Percentiles rank a stretch among this genome's conserved stretches.
Evolutionary conservation across 164 flowering plant species (phyloP).

Genomic region (Nymphaea colorata): DNA sequence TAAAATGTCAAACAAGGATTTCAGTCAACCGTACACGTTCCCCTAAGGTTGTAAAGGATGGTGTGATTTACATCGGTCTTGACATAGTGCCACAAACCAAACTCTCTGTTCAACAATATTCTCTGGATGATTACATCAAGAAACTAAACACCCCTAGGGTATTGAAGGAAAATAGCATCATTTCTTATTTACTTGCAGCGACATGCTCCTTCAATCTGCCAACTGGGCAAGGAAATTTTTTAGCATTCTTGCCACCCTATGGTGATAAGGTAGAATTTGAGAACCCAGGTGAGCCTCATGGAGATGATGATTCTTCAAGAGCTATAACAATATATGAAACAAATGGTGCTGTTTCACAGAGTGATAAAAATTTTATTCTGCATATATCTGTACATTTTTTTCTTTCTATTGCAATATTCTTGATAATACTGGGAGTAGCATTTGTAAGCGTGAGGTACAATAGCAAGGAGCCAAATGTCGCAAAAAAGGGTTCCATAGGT

Average conservation of each 20-base stretch:
- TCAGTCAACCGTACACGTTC: slow-evolving; percentile 19
- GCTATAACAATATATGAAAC: not conserved
- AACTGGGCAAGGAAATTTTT: not conserved
- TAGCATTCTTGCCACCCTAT: not conserved
- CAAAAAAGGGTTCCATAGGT: not conserved
- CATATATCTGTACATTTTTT: not conserved
- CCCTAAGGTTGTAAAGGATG: slow-evolving; percentile 8
- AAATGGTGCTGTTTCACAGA: not conserved
- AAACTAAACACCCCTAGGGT: not conserved
- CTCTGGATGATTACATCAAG: not conserved
- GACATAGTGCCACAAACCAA: slow-evolving; percentile 1
- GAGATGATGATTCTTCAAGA: not conserved
- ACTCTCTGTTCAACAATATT: not conserved
- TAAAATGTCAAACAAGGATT: slow-evolving; percentile 24
- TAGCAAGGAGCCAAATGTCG: not conserved
- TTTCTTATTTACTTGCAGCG: not conserved
- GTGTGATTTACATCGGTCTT: slow-evolving; percentile 1
- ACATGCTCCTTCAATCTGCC: not conserved
- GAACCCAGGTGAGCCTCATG: not conserved
- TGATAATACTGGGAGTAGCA: not conserved
- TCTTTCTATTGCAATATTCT: not conserved
- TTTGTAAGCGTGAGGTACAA: not conserved
- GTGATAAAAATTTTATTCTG: not conserved
- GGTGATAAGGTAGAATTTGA: not conserved
- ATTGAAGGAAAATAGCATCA: not conserved